A percentile compares a stretch with the other conserved stretches of the same genome.
phyloP scores from a whole-genome alignment of 805 yeast genomes.

The Zygotorulaspora chibaensis region DNA sequence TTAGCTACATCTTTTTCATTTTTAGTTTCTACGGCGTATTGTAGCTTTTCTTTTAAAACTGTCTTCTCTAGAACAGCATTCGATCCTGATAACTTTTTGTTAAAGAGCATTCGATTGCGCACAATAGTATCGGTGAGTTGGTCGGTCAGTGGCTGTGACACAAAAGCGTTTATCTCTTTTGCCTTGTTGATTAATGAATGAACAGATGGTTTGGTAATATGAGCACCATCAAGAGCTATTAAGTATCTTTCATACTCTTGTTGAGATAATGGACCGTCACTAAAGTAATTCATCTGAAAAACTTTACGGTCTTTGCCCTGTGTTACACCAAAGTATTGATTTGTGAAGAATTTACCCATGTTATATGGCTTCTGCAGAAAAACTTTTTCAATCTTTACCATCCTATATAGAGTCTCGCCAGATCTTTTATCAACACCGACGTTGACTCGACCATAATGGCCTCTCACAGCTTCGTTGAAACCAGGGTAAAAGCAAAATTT shows the following conservation, averaged over 20 bases:
- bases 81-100: constrained; percentile 54
- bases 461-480: constrained; percentile 63
- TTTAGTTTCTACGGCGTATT: constrained; percentile 63
- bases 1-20: constrained; percentile 42
- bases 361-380: constrained; percentile 49
- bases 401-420: constrained; percentile 65
- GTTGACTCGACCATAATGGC: constrained; percentile 78
- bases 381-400: constrained; percentile 75
- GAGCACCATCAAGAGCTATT: constrained; percentile 55
- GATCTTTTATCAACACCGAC: constrained; percentile 65
- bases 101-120: constrained; percentile 59
- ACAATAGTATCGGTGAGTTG: constrained; percentile 76
- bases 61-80: constrained; percentile 76
- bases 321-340: constrained; percentile 64
- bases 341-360: constrained; percentile 47
- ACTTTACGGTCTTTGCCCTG: constrained; percentile 75
- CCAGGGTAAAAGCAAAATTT: constrained; percentile 80
- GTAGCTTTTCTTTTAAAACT: constrained; percentile 64
- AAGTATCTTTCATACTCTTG: constrained; percentile 73
- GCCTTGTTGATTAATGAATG: constrained; percentile 63
- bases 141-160: constrained; percentile 62
- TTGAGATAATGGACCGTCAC: constrained; percentile 67
- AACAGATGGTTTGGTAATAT: constrained; percentile 47
- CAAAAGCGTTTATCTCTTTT: constrained; percentile 57
- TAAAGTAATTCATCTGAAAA: constrained; percentile 73